Conservation (phyloP, 2,329 filamentous ascomycete species). For the Fusarium luffae region DNA sequence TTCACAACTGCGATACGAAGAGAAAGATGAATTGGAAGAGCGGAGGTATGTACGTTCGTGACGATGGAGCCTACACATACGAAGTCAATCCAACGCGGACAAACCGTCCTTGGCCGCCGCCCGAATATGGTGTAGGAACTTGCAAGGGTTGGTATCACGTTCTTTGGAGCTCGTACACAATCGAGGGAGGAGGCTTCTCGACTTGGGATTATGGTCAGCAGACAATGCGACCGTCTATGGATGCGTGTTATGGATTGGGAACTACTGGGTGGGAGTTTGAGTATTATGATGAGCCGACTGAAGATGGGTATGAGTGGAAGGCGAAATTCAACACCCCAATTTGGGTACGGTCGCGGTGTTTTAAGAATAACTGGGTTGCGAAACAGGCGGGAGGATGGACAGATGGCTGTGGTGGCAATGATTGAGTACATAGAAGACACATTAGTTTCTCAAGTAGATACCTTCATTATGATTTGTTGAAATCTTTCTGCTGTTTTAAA, state of each 20-base stretch:
- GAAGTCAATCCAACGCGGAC: not conserved
- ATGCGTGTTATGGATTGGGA: not conserved
- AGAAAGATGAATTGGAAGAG: not conserved
- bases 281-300: conserved; percentile 6
- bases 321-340: not conserved
- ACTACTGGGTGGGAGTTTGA: conserved; percentile 6
- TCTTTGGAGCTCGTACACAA: not conserved
- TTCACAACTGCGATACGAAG: conserved; percentile 8
- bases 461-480: not conserved
- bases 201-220: conserved; percentile 7
- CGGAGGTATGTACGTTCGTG: not conserved
- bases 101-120: conserved; percentile 4
- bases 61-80: not conserved
- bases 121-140: not conserved
- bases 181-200: not conserved
- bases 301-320: conserved; percentile 10
- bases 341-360: not conserved
- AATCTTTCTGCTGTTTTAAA: conserved; percentile 2
- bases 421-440: not conserved
- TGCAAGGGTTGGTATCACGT: conserved; percentile 1
- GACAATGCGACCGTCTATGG: conserved; percentile 8
- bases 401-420: conserved; percentile 2
- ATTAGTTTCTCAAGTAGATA: too few species aligned
- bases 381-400: conserved; percentile 5
- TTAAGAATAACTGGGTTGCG: conserved; percentile 12